Base-by-base conservation (phyloP, 495 filamentous ascomycete genomes). In the Articulospora tetracladia region DNA sequence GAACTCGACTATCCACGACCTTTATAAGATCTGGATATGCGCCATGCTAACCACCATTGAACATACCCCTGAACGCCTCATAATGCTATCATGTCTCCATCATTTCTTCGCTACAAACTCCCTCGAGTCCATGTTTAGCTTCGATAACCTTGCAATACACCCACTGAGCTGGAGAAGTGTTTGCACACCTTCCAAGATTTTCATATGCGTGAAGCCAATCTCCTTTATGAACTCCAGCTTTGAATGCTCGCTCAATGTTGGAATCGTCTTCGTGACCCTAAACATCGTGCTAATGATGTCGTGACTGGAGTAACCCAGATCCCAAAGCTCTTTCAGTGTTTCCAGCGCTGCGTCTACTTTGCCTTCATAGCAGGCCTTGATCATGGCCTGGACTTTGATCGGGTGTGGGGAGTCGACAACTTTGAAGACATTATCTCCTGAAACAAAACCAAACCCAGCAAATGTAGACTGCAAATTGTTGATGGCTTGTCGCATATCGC, bases 211-310 rank as follows among this genome's bases (percentile, higher is more conserved):
- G 72, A 99, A 99, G 17, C 94, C 94, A 72, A 99, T 98, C 74
- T 97, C 95, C 72, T 89, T 90, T 67, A 98, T 95, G 63, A 99
- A 98, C 69, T 96, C 91, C 55, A 99, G 75, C 74, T 97, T 94
- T 22, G 91, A 81, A 72, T 98, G 91, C 76, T 99, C 94, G 53
- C 90, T 93, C 46, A 99, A 76, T 1, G 85, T 87, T 0, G 89
- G 86, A 46, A 96, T 89, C 3, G 91, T 94, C 77, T 99, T 99
- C 22, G 95, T 97, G 57, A 99, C 94, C 67, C 87, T 85, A 76
- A 99, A 99, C 94, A 99, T 99, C 24, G 93, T 98, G 70, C 88
- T 92, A 68, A 99, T 93, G 63, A 99, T 97, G 69, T 99, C 94
- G 72, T 98, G 92, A 55, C 91, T 92, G 11, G 89, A 93, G 71